Evolutionary conservation across 2,329 filamentous ascomycete genomes (phyloP).

Genomic region (Trichoderma sp.): DNA sequence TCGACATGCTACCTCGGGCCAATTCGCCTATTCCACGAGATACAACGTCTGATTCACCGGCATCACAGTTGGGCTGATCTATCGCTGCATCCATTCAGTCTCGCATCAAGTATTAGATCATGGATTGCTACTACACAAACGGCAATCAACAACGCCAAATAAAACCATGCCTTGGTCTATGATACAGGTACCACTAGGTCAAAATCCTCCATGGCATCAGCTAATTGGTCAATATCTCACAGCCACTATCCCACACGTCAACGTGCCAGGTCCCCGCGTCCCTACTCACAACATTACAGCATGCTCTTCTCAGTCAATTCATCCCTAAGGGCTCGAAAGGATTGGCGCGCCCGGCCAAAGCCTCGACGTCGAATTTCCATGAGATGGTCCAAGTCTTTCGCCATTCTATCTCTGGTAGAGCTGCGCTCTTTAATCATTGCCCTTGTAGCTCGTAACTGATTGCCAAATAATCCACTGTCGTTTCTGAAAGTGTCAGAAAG

Average conservation of each 20-base stretch:
- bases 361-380: constrained; percentile 20
- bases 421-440: constrained; percentile 18
- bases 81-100: background rate
- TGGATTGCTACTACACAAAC: background rate
- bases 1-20: background rate
- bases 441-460: constrained; percentile 13
- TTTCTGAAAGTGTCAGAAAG: constrained; percentile 23
- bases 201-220: no score
- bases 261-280: background rate
- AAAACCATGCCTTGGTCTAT: background rate
- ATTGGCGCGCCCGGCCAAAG: constrained; percentile 23
- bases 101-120: background rate
- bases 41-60: background rate
- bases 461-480: constrained; percentile 24
- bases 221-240: no score
- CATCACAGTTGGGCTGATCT: background rate
- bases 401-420: constrained; percentile 5
- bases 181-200: background rate
- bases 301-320: no score
- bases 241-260: background rate
- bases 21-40: background rate
- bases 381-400: constrained; percentile 20
- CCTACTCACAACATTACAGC: no score
- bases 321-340: constrained; percentile 25
- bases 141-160: background rate